Evolutionary conservation across 306 rosid species (phyloP).

Genomic region (Rosa lucieae): DNA sequence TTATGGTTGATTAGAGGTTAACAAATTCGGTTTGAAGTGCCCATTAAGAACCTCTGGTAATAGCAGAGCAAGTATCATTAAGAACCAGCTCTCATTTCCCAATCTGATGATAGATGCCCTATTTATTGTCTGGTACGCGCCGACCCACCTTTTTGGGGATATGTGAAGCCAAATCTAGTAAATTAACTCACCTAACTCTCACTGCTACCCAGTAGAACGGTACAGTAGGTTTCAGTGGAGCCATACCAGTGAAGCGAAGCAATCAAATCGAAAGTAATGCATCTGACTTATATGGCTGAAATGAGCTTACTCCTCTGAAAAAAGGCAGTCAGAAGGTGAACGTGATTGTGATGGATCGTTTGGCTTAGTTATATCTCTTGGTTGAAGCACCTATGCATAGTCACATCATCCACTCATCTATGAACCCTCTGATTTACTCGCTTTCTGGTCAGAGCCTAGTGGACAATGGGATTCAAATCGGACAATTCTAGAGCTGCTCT

Average conservation of each 20-base stretch:
- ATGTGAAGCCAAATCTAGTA: constrained; percentile 28
- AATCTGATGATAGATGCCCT: neutral
- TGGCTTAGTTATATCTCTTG: constrained; percentile 33
- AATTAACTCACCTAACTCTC: constrained; percentile 44
- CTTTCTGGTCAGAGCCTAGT: constrained; percentile 6
- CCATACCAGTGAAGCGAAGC: constrained; percentile 17
- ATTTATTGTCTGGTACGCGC: neutral
- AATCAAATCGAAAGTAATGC: constrained; percentile 1
- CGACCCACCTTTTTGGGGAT: neutral
- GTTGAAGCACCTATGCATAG: constrained; percentile 45
- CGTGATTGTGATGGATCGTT: constrained; percentile 40
- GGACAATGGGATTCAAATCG: constrained; percentile 9
- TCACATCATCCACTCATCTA: constrained; percentile 43
- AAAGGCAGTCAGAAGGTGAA: constrained; percentile 26
- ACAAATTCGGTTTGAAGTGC: neutral
- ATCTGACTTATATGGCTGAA: constrained; percentile 27
- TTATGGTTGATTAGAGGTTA: neutral
- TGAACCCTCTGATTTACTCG: constrained; percentile 32
- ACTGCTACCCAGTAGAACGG: constrained; percentile 7
- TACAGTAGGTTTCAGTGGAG: constrained; percentile 9
- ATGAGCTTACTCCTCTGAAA: constrained; percentile 5
- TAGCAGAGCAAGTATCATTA: too few species aligned
- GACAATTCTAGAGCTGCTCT: constrained; percentile 31
- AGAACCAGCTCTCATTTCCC: neutral
- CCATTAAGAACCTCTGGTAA: too few species aligned